These are phyloP conservation scores for Vigna mungo DNA, from an alignment of 306 rosid genomes.

Conservation along the genomic window DNA sequence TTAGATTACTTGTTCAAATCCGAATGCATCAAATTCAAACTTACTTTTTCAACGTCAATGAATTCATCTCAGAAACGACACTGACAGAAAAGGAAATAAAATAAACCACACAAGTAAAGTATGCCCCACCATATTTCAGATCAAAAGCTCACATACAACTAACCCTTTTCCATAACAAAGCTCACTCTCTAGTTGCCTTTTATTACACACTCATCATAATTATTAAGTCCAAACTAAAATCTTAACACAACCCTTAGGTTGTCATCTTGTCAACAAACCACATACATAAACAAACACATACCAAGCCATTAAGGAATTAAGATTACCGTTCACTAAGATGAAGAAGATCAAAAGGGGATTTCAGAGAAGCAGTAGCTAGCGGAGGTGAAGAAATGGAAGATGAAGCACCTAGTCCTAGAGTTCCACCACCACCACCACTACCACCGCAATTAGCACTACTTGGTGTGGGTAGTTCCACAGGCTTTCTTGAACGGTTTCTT, in stretches of 20 bases:
- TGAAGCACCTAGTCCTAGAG: slow-evolving; percentile 36
- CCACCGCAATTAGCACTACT: slow-evolving; percentile 28
- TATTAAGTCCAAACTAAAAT: not conserved
- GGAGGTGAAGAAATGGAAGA: slow-evolving; percentile 50
- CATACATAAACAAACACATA: not conserved
- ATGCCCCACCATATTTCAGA: slow-evolving; percentile 41
- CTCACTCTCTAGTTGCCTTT: slow-evolving; percentile 13
- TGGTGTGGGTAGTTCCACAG: slow-evolving; percentile 94
- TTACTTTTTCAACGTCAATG: slow-evolving; percentile 36
- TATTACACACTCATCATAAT: not conserved
- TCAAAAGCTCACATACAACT: slow-evolving; percentile 28
- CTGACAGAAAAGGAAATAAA: not conserved
- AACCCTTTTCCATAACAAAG: slow-evolving; percentile 29
- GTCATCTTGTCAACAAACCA: not conserved
- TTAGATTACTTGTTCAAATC: slow-evolving; percentile 37
- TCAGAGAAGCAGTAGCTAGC: slow-evolving; percentile 48
- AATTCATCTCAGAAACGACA: slow-evolving; percentile 29
- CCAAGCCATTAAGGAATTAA: not conserved
- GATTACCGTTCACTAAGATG: slow-evolving; percentile 70
- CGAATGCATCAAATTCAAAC: slow-evolving; percentile 40
- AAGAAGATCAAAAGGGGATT: slow-evolving; percentile 71
- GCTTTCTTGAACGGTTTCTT: slow-evolving; percentile 99
- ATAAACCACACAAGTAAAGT: not conserved
- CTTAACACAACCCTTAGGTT: not conserved
- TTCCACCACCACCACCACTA: slow-evolving; percentile 14